Base-by-base conservation (phyloP, 352 stramenopile species). In the Pythium insidiosum region DNA sequence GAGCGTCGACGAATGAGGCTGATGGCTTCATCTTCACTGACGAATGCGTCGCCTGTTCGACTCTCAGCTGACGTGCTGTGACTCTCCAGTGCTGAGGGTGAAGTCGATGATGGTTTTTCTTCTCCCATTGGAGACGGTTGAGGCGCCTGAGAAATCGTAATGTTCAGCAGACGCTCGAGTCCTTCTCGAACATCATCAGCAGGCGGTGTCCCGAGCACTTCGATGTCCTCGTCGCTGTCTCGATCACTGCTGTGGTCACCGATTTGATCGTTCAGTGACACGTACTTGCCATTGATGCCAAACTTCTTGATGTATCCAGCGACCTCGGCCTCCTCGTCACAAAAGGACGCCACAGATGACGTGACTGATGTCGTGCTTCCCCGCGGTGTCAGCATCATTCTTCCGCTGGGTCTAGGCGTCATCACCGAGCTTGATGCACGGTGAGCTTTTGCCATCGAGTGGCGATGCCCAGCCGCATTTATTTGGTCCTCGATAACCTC, bases 401-500 rank as follows among this genome's bases (percentile, higher is more conserved):
- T 26, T 33, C 6, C 19, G 13, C 28, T 9, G 15, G 28, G 28
- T 13, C 28, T 33, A 15, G 15, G 28, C 28, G 28, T 33, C n/a
- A n/a, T n/a, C n/a, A n/a, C n/a, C 2, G 26, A 12, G 22, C 18
- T 50, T n/a, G 18, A 9, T 13, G 26, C 20, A 9, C 33, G 7
- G 5, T 30, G 33, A n/a, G 53, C 41, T 31, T 35, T 28, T n/a
- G 46, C 50, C 13, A 61, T 54, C 2, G 53, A 61, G 9, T 43
- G 25, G 9, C 71, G 66, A 12, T 84, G 66, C 2, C 66, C 66
- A 9, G 61, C 64, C 34, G 63, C 71, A 39, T 86, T 86, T 3
- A 79, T 64, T 45, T 77, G 63, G n/a, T 88, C 75, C 50, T 86
- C 61, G 26, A 89, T 77, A 24, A 87, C 77, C 43, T 89, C 77